Conservation (phyloP, 352 stramenopile genomes). For the Globisporangium iwayamae region DNA sequence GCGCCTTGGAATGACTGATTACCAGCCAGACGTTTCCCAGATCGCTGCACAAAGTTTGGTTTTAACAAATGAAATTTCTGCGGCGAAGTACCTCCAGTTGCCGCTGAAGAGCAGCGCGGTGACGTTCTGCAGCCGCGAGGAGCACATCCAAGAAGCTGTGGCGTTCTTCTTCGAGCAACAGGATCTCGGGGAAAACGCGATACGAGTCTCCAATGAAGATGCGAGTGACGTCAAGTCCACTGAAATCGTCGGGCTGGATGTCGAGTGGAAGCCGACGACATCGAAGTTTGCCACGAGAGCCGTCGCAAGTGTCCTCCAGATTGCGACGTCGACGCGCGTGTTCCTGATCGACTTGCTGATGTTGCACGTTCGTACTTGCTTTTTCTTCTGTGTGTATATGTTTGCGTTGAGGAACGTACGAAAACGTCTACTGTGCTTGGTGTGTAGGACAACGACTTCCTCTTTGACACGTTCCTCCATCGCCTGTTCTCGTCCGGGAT, state of each 20-base stretch:
- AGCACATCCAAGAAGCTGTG: constrained; percentile 19
- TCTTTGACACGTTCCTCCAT: constrained; percentile 48
- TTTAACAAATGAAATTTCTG: constrained; percentile 1
- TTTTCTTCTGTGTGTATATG: neutral
- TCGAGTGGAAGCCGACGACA: constrained; percentile 57
- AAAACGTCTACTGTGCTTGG: neutral
- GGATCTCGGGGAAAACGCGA: neutral
- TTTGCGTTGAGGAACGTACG: too few relatives aligned
- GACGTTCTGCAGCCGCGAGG: constrained; percentile 42
- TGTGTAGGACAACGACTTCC: constrained; percentile 31
- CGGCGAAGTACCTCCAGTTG: constrained; percentile 28
- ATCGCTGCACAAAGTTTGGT: constrained; percentile 14
- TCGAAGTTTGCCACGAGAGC: constrained; percentile 25
- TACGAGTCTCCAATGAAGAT: neutral
- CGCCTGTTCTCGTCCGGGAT: constrained; percentile 29
- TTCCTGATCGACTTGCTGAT: constrained; percentile 58
- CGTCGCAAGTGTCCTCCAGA: constrained; percentile 62
- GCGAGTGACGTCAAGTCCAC: neutral
- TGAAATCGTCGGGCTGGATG: constrained; percentile 47
- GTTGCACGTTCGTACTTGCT: constrained; percentile 40
- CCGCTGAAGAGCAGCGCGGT: constrained; percentile 20
- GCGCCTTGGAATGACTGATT: constrained; percentile 34
- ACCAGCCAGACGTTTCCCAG: constrained; percentile 24
- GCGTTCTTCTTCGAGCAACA: constrained; percentile 24
- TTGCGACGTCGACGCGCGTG: constrained; percentile 37